A percentile compares a stretch with the other conserved stretches of the same genome.
Conservation (phyloP, 106 monocot species). For the Xerophyta viscosa region DNA sequence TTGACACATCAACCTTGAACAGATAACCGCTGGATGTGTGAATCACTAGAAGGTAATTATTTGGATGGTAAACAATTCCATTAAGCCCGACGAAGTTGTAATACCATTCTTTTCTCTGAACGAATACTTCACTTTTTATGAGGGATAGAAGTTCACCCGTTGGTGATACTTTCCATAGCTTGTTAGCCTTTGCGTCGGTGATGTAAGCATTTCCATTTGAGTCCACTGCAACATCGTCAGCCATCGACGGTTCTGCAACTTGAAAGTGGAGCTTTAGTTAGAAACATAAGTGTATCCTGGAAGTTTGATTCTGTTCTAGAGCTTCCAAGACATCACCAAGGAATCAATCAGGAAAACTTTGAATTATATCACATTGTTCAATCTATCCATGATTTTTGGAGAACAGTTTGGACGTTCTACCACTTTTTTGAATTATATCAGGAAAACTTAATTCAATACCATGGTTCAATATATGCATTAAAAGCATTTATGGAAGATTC, state of each 20-base stretch:
- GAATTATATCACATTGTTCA: no score
- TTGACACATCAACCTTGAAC: conserved; percentile 47
- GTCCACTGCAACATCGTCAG: conserved; percentile 83
- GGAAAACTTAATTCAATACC: no score
- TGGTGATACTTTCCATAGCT: conserved; percentile 72
- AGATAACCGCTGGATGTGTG: conserved; percentile 67
- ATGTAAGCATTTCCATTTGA: conserved; percentile 68
- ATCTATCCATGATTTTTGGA: no score
- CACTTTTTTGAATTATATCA: no score
- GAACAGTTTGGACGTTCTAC: no score
- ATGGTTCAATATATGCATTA: no score
- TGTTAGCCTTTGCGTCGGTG: conserved; percentile 51
- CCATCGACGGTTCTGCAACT: conserved; percentile 42
- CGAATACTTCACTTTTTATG: conserved; percentile 49
- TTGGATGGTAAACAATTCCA: conserved; percentile 74
- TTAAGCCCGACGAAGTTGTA: conserved; percentile 61
- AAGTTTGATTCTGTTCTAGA: no score
- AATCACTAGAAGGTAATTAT: conserved; percentile 73
- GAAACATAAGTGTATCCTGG: no score
- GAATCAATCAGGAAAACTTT: no score
- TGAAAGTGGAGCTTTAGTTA: no score
- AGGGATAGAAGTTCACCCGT: conserved; percentile 45
- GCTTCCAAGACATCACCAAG: no score
- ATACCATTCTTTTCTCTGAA: conserved; percentile 26
- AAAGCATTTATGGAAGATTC: no score